Base-by-base conservation (phyloP, 805 yeast genomes). In the Saccharomyces mikatae region DNA sequence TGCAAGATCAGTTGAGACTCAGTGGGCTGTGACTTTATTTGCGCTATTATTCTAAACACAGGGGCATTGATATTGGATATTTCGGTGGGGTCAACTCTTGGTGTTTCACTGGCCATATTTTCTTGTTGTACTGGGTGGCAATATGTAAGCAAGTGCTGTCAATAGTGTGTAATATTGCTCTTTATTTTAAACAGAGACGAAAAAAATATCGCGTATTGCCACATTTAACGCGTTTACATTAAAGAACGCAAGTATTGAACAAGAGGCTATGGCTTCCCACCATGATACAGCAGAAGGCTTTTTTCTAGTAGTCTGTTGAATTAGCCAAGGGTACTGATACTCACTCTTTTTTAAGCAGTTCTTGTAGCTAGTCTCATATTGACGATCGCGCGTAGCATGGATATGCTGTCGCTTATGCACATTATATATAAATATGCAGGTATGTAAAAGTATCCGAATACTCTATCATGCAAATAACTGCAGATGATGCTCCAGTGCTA, bases 21-120 rank as follows among this genome's bases (percentile, higher is more conserved):
- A 13, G 62, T 62, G 2, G 70, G 70, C 52, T 67, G 71, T 47
- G 64, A 53, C 36, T 62, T 62, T 4, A 69, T 68, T 58, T 66
- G 67, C 6, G 68, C 73, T 24, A 69, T 61, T 26, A 69, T 54
- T 44, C 73, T 60, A 52, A 69, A 68, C 17, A 69, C 68, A 4
- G 71, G 63, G 6, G 61, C 58, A 22, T 55, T 52, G 30, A 56
- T 58, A 32, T 55, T 57, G n/a, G 63, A 56, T 2, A 68, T 57
- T 32, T 66, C 65, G 30, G 60, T 58, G 6, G 72, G 71, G 47
- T 65, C 68, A 31, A 69, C 54, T 55, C 73, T 63, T 41, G 71
- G 71, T 3, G 72, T 69, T 54, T 64, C 69, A 53, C 63, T 66
- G 22, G 69, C 63, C 71, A 66, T 67, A 22, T 26, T 41, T 21